Evolutionary conservation across 495 filamentous ascomycete genomes (phyloP), one percentile per base, ranked within the genome.

Genomic region (Penicillium dipodomyicola): DNA sequence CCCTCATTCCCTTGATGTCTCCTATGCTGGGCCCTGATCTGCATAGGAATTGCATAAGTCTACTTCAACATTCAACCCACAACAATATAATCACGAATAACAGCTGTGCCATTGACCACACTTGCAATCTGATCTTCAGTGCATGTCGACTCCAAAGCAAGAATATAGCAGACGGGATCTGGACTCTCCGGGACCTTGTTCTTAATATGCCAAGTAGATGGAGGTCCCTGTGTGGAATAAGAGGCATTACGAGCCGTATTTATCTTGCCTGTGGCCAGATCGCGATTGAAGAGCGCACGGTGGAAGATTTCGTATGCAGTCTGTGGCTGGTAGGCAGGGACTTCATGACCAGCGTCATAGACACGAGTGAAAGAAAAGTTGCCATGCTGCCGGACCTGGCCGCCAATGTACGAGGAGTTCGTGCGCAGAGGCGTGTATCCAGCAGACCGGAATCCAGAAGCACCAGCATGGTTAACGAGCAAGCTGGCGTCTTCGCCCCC

Each of bases 321-420:
- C 61, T 83, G 61, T 5, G 82, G 81, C 63, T 84, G 82, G 60
- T 84, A 84, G 8, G 76, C 76, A 0, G 83, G 83, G 1, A 86
- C 79, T 63, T 84, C 81, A 60, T 86, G 84, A 5, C 84, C 84
- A 5, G 82, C 76, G 51, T 87, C 62, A 63, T 78, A 87, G 40
- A 87, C 77, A 2, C 84, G 77, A 14, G 75, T 72, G 70, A 87
- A 87, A 15, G 77, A 79, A 65, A 86, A 81, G 61, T 80, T 78
- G 32, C 81, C 81, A 61, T 79, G 70, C 64, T 87, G 83, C 11
- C 80, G 78, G 2, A 84, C 82, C 48, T 77, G 65, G 22, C 84
- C 80, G 15, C 77, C 77, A 20, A 75, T 64, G 48, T 77, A 77
- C 11, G 72, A 68, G 9, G 62, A 58, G 54, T 77, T 80, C n/a